These are phyloP conservation scores for Stellera chamaejasme DNA, from an alignment of 345 rosid species.

Conservation along the genomic window DNA sequence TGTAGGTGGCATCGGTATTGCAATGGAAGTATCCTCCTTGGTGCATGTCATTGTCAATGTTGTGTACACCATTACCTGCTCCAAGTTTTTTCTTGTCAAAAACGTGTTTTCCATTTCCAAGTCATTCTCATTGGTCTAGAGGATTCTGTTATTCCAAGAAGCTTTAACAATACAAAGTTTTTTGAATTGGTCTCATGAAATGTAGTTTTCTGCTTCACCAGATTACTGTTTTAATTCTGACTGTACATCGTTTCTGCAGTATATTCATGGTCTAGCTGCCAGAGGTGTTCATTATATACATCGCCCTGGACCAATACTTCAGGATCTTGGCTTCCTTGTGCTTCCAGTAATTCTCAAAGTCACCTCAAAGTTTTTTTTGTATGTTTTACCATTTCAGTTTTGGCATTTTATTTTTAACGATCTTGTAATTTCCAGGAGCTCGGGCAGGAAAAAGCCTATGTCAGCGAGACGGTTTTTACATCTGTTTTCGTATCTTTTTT, in stretches of 20 bases:
- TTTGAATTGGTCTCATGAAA: no score
- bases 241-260: conserved; percentile 35
- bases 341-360: conserved; percentile 60
- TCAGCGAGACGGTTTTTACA: conserved; percentile 81
- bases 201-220: neutral
- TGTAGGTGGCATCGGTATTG: conserved; percentile 7
- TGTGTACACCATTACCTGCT: neutral
- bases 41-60: conserved; percentile 4
- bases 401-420: conserved; percentile 4
- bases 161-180: no score
- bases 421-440: conserved; percentile 54
- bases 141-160: neutral
- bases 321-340: conserved; percentile 79
- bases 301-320: conserved; percentile 75
- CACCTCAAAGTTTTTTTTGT: neutral
- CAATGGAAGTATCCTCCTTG: neutral
- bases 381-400: neutral
- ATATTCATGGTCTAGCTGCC: conserved; percentile 85
- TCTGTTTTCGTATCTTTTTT: conserved; percentile 56
- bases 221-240: neutral
- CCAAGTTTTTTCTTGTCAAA: neutral
- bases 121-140: neutral
- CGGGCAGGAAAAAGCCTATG: conserved; percentile 86
- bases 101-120: neutral
- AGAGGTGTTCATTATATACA: conserved; percentile 93